Base-by-base conservation (phyloP, 208 protist genomes). In the Leptomonas pyrrhocoris region DNA sequence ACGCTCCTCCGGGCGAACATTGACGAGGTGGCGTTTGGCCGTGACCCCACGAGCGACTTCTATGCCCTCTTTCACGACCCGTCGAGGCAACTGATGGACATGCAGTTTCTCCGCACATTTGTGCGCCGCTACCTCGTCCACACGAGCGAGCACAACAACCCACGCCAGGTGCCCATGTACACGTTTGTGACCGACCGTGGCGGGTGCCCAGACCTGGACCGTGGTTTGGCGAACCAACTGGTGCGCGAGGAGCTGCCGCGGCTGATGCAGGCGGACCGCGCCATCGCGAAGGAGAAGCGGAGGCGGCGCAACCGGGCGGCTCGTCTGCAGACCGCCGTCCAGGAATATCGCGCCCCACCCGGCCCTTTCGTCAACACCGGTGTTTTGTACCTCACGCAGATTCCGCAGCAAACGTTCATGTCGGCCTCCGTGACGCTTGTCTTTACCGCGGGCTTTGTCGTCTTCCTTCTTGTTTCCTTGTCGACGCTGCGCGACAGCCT, bases 81-180 rank as follows among this genome's bases (percentile, higher is more conserved):
- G 0, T 65, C 69, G 6, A 74, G 70, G 64, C 18, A 48, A 11
- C 49, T 82, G 25, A 79, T 88, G 66, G 90, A 95, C 73, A 81
- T 91, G 77, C 86, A 95, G 77, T 89, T 63, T 60, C 76, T 95
- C 42, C 85, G 88, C 43, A 95, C 90, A 83, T 91, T 92, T 66
- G 74, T 80, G 3, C 80, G 90, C 9, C 87, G 90, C 60, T 93
- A 91, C 70, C 79, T 93, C 51, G 88, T 95, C 34, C 84, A 91
- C 73, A 86, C 85, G 34, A 79, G 74, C 67, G 77, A 93, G 66
- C 67, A 73, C 36, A 95, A 92, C 73, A 92, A 90, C 71, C 77
- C 74, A 16, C 79, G 76, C 15, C 74, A 88, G 38, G 79, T 92
- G 58, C 73, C 80, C 25, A 68, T 95, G 15, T 75, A 81, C 6